A percentile compares a stretch with the other conserved stretches of the same genome.
These are phyloP conservation scores for Tricholomella constricta DNA, from an alignment of 768 basidiomycete genomes.

Conservation along the genomic window DNA sequence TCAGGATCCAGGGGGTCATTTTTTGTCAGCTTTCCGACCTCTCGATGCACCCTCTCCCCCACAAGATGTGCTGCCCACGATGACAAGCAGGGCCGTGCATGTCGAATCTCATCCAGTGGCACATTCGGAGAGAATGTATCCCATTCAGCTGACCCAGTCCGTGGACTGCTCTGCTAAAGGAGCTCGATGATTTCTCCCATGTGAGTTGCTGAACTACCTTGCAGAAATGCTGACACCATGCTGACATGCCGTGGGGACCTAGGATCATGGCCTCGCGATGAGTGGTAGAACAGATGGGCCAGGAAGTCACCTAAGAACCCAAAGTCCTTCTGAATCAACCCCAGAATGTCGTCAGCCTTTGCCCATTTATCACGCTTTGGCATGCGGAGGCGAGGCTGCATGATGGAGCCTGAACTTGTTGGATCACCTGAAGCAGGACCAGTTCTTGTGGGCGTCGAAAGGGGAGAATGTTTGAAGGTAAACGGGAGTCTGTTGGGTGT, in stretches of 20 bases:
- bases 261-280: neutral
- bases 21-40: neutral
- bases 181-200: slow-evolving; percentile 17
- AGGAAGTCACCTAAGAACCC: neutral
- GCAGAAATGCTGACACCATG: slow-evolving; percentile 13
- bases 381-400: neutral
- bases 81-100: slow-evolving; percentile 2
- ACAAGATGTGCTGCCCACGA: neutral
- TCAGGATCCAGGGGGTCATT: neutral
- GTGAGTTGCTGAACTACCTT: slow-evolving; percentile 15
- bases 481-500: neutral
- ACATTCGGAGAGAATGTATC: neutral
- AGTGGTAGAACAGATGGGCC: neutral
- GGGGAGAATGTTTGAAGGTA: neutral
- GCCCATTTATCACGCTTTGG: slow-evolving; percentile 3
- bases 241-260: neutral
- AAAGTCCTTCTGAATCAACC: neutral
- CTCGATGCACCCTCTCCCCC: neutral
- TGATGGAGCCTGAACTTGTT: too few species aligned
- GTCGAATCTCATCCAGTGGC: neutral
- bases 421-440: neutral
- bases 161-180: slow-evolving; percentile 16
- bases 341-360: neutral
- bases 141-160: neutral
- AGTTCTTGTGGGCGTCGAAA: neutral